Base-by-base conservation (phyloP, 2,329 filamentous ascomycete species). In the Sordariomycetes sp. region DNA sequence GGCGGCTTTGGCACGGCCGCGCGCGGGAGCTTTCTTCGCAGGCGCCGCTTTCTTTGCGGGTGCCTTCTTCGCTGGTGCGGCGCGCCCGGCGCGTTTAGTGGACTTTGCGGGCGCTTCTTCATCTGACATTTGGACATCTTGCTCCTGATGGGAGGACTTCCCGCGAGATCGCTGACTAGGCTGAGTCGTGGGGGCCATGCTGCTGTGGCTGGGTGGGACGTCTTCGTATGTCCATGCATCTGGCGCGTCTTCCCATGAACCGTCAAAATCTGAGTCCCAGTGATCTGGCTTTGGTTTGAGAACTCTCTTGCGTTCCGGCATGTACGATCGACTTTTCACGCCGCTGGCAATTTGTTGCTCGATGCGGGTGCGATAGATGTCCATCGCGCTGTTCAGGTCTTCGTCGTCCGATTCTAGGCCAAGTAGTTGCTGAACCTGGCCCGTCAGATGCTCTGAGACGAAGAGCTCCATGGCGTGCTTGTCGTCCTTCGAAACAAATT, bases 401-500 rank as follows among this genome's bases (percentile, higher is more conserved):
- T 64, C 60, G 21, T 80, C 75, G 15, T 82, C 76, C 0, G 72
- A 66, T 30, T 82, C 75, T 6, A 86, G 59, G 1, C 68, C 64
- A 21, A 88, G 64, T 48, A 90, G 68, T 41, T 82, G 72, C 44
- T 78, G 77, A 14, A 88, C 72, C 48, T 87, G 82, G 16, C 70
- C 75, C 3, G 74, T 68, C 3, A 90, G 62, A 11, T 80, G 82
- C 21, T 86, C 79, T 16, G 72, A 74, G 8, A 90, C 79, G 46
- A 90, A 90, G 28, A 78, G 65, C 49, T 88, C 79, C 79, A 96
- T 86, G 3, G 86, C 86, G 47, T 92, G 80, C 51, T 88, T 94
- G 61, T 98, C 92, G 44, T 94, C 86, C 46, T 96, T 96, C 53
- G 88, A 80, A 18, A 98, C 86, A 47, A 92, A 98, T 40, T 94